A percentile compares a stretch with the other conserved stretches of the same genome.
phyloP scores from a whole-genome alignment of 495 filamentous ascomycete species.

The Aspergillus haitiensis region DNA sequence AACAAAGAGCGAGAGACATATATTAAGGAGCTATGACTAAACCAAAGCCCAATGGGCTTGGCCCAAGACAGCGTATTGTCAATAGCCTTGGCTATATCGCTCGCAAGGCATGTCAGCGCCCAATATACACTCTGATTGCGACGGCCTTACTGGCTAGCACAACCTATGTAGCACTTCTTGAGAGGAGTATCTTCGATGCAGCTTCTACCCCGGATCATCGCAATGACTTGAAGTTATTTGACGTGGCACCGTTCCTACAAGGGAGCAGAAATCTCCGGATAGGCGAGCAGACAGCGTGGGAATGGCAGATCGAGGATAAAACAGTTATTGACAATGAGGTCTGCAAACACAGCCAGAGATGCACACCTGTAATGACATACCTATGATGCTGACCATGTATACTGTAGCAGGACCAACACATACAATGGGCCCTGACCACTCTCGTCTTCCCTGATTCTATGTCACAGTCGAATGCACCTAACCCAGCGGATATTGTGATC shows the following conservation, averaged over 20 bases:
- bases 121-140: slow-evolving; percentile 8
- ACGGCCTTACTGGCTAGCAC: slow-evolving; percentile 2
- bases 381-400: not conserved
- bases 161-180: slow-evolving; percentile 5
- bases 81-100: not conserved
- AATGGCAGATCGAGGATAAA: slow-evolving; percentile 1
- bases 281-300: slow-evolving; percentile 6
- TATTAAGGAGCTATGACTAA: too few relatives aligned
- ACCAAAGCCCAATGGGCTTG: too few relatives aligned
- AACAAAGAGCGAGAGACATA: too few relatives aligned
- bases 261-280: slow-evolving; percentile 4
- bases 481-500: not conserved
- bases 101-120: slow-evolving; percentile 7
- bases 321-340: not conserved
- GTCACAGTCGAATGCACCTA: not conserved
- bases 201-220: not conserved
- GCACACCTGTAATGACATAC: not conserved
- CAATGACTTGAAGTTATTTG: not conserved
- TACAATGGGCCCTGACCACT: slow-evolving; percentile 8
- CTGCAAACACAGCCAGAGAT: not conserved
- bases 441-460: slow-evolving; percentile 6
- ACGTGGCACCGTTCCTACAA: slow-evolving; percentile 6
- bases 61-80: not conserved
- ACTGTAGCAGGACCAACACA: not conserved
- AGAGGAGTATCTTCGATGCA: not conserved